Evolutionary conservation across 345 rosid genomes (phyloP).

Genomic region (Dipteronia sinensis): DNA sequence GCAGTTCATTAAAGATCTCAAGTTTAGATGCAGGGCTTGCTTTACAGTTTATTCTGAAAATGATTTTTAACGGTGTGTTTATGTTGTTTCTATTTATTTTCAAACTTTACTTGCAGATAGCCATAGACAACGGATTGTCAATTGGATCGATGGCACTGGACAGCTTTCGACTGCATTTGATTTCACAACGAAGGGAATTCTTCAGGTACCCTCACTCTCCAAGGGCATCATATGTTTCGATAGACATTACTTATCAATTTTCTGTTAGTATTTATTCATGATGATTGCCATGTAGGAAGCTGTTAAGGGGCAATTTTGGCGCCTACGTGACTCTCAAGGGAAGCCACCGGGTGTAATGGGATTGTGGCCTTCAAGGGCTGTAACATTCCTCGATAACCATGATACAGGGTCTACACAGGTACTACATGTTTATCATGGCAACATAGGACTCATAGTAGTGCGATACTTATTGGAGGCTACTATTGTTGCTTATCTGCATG

Average conservation of each 20-base stretch:
- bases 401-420: slow-evolving; percentile 97
- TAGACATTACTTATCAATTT: neutral
- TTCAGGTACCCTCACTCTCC: slow-evolving; percentile 53
- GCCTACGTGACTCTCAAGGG: slow-evolving; percentile 75
- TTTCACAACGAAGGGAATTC: slow-evolving; percentile 90
- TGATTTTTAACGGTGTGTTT: neutral
- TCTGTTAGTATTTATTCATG: slow-evolving; percentile 10
- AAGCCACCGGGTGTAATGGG: slow-evolving; percentile 95
- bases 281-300: slow-evolving; percentile 60
- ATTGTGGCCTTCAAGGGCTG: slow-evolving; percentile 96
- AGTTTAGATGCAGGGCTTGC: neutral
- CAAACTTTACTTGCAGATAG: slow-evolving; percentile 50
- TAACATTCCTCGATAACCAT: slow-evolving; percentile 87
- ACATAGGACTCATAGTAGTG: neutral
- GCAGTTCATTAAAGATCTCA: neutral
- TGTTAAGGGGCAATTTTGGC: slow-evolving; percentile 85
- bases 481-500: neutral
- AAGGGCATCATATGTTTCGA: neutral
- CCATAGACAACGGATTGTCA: slow-evolving; percentile 79
- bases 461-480: neutral
- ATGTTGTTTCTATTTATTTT: neutral
- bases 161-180: slow-evolving; percentile 86
- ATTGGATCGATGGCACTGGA: slow-evolving; percentile 81
- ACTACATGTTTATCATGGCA: neutral
- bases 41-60: neutral